Conservation (phyloP, 2,329 filamentous ascomycete species). For the Fusarium torulosum region DNA sequence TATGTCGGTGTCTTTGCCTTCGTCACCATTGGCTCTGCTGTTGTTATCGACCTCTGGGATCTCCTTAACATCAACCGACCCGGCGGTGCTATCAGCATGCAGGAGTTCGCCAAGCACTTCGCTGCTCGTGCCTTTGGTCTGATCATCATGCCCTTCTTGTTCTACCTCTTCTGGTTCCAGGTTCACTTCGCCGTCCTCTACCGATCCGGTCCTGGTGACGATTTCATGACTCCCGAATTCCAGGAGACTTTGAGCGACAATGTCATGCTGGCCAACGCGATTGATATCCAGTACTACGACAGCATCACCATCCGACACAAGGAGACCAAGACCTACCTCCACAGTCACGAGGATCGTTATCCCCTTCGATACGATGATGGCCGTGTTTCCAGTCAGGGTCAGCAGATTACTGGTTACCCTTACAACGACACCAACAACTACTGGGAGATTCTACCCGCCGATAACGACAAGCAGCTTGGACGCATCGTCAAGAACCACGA, state of each 20-base stretch:
- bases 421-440: conserved; percentile 99
- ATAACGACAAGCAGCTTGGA: conserved; percentile 68
- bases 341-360: conserved; percentile 91
- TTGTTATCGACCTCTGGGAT: conserved; percentile 95
- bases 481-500: conserved; percentile 85
- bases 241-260: conserved; percentile 98
- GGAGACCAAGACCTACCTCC: conserved; percentile 95
- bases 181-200: conserved; percentile 94
- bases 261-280: conserved; percentile 86
- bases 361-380: conserved; percentile 97
- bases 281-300: conserved; percentile 92
- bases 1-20: conserved; percentile 98
- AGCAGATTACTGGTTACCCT: conserved; percentile 98
- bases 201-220: conserved; percentile 92
- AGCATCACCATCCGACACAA: conserved; percentile 91
- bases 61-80: conserved; percentile 89
- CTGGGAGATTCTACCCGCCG: conserved; percentile 88
- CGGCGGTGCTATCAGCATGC: conserved; percentile 82
- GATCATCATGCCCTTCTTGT: conserved; percentile 92
- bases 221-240: conserved; percentile 99
- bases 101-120: conserved; percentile 90
- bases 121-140: conserved; percentile 86
- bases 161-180: conserved; percentile 99
- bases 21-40: conserved; percentile 94
- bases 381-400: conserved; percentile 95